A percentile compares a stretch with the other conserved stretches of the same genome.
phyloP scores from a whole-genome alignment of 805 yeast genomes.

The Sungouiella blattae region DNA sequence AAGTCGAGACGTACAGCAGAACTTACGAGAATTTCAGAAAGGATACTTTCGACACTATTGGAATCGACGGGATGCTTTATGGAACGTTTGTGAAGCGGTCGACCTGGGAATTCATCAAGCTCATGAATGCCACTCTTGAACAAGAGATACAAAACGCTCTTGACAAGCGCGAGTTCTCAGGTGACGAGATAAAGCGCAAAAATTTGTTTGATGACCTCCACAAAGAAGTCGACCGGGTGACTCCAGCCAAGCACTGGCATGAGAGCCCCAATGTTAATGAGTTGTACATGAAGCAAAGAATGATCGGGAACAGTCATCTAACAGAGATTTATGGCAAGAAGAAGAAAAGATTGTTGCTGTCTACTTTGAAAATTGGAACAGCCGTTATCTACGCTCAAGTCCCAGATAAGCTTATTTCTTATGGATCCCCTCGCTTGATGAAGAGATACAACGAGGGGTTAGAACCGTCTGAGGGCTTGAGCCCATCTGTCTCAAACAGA shows the following conservation, averaged over 20 bases:
- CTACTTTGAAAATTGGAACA: constrained; percentile 30
- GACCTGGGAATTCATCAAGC: constrained; percentile 34
- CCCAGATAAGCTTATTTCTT: constrained; percentile 32
- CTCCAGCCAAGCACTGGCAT: background rate
- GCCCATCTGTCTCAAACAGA: background rate
- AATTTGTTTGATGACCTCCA: constrained; percentile 15
- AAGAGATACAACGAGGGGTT: constrained; percentile 32
- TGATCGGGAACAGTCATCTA: constrained; percentile 26
- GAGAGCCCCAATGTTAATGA: background rate
- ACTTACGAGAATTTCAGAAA: constrained; percentile 21
- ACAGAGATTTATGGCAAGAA: constrained; percentile 30
- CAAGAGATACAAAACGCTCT: constrained; percentile 34
- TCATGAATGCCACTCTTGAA: constrained; percentile 28
- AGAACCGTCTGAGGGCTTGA: constrained; percentile 1
- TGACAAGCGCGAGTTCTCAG: constrained; percentile 21
- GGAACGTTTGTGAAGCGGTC: constrained; percentile 19
- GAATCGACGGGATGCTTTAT: constrained; percentile 34
- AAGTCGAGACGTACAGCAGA: constrained; percentile 23
- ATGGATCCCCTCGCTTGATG: constrained; percentile 35
- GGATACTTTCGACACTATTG: constrained; percentile 27
- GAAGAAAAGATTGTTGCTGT: constrained; percentile 34
- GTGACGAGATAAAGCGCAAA: constrained; percentile 31
- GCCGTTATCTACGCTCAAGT: constrained; percentile 31
- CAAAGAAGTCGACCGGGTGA: background rate
- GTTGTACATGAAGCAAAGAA: constrained; percentile 17